phyloP scores from a whole-genome alignment of 805 yeast genomes.

The Ogataea zsoltii region DNA sequence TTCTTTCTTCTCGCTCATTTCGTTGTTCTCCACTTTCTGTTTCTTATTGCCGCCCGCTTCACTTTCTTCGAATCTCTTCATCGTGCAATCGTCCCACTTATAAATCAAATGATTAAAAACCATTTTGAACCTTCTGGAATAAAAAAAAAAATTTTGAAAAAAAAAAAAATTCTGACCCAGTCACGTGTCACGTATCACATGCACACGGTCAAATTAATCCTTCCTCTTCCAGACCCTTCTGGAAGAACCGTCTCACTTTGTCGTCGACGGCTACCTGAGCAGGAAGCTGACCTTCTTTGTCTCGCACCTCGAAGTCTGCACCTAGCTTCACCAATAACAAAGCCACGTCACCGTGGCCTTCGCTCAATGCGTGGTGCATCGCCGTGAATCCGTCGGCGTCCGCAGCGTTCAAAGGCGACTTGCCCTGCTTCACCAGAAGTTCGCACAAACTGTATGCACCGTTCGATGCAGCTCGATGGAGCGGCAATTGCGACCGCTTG shows the following conservation, averaged over 20 bases:
- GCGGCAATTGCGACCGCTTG: slow-evolving; percentile 59
- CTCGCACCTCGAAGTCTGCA: slow-evolving; percentile 56
- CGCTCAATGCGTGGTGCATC: slow-evolving; percentile 86
- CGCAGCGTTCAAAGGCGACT: slow-evolving; percentile 64
- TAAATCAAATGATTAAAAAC: neutral
- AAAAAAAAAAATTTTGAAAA: slow-evolving; percentile 6
- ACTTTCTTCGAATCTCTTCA: slow-evolving; percentile 19
- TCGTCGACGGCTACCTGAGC: slow-evolving; percentile 56
- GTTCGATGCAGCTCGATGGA: slow-evolving; percentile 81
- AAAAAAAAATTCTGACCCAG: neutral
- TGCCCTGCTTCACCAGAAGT: slow-evolving; percentile 50
- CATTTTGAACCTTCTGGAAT: slow-evolving; percentile 4
- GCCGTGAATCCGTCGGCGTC: slow-evolving; percentile 84
- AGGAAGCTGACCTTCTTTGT: slow-evolving; percentile 56
- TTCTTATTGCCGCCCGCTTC: slow-evolving; percentile 24
- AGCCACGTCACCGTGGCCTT: slow-evolving; percentile 82
- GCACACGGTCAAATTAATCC: slow-evolving; percentile 15
- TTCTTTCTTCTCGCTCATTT: slow-evolving; percentile 32
- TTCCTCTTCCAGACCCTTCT: slow-evolving; percentile 23
- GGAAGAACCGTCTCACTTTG: slow-evolving; percentile 45
- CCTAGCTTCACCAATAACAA: slow-evolving; percentile 60
- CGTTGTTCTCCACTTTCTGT: slow-evolving; percentile 25
- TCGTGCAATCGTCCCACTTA: slow-evolving; percentile 1
- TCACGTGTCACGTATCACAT: slow-evolving; percentile 3
- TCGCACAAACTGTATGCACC: slow-evolving; percentile 64